phyloP scores from a whole-genome alignment of 805 yeast species.

The Grigorovia humatica region DNA sequence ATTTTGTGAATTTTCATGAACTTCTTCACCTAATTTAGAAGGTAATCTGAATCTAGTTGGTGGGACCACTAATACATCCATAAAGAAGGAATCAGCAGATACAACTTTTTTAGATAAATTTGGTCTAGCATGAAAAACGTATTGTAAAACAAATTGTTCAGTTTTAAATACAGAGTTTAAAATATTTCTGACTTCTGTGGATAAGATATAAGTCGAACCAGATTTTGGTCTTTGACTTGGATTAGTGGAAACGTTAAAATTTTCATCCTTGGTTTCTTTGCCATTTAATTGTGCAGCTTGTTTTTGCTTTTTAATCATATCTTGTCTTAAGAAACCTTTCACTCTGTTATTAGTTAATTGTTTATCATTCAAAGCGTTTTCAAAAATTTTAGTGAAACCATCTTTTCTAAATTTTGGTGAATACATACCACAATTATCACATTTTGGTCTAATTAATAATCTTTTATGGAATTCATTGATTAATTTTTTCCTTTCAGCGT shows the following conservation, averaged over 20 bases:
- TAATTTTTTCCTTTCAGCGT: conserved; percentile 71
- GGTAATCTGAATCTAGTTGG: conserved; percentile 96
- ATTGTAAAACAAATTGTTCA: conserved; percentile 60
- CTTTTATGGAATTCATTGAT: conserved; percentile 68
- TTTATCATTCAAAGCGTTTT: conserved; percentile 72
- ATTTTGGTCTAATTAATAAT: conserved; percentile 66
- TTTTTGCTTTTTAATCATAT: conserved; percentile 42
- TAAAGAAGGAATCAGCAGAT: conserved; percentile 77
- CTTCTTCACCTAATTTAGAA: conserved; percentile 91
- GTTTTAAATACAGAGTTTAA: conserved; percentile 62
- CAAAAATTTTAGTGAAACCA: conserved; percentile 87
- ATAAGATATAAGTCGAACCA: conserved; percentile 77
- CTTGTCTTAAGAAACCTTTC: conserved; percentile 67
- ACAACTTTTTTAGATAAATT: conserved; percentile 34
- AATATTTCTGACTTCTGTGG: conserved; percentile 77
- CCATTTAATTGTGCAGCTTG: conserved; percentile 24
- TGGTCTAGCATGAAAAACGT: conserved; percentile 78
- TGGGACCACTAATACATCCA: conserved; percentile 83
- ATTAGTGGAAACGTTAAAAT: conserved; percentile 30
- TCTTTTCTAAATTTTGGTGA: conserved; percentile 93
- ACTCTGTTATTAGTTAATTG: conserved; percentile 73
- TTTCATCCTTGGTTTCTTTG: conserved; percentile 10
- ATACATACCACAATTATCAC: conserved; percentile 94
- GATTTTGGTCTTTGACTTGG: conserved; percentile 49
- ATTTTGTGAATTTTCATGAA: conserved; percentile 90